Conservation (phyloP, 1,139 yeast genomes). For the Zygoascus sp. region DNA sequence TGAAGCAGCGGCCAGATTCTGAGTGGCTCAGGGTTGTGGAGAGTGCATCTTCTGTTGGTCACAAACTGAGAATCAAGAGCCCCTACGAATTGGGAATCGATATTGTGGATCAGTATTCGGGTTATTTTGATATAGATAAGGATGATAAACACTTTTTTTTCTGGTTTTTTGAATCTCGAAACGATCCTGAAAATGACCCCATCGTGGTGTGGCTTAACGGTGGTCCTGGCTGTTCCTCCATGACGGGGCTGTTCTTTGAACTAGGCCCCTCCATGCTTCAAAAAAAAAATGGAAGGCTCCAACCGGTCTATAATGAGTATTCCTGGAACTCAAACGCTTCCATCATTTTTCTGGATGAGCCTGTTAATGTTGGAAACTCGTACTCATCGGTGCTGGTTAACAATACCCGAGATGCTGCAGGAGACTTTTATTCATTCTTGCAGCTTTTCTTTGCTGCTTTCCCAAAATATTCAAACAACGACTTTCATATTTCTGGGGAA, state of each 20-base stretch:
- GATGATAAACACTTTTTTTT: slow-evolving; percentile 66
- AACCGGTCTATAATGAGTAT: slow-evolving; percentile 52
- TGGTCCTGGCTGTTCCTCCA: slow-evolving; percentile 66
- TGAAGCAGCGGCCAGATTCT: neutral
- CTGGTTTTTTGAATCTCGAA: slow-evolving; percentile 71
- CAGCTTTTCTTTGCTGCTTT: slow-evolving; percentile 85
- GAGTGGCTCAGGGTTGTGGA: neutral
- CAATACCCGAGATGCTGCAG: slow-evolving; percentile 67
- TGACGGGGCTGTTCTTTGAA: slow-evolving; percentile 30
- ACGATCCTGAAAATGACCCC: slow-evolving; percentile 60
- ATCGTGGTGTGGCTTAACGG: slow-evolving; percentile 69
- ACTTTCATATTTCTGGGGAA: slow-evolving; percentile 96
- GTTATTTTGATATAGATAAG: slow-evolving; percentile 60
- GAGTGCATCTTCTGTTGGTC: neutral
- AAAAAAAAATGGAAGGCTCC: slow-evolving; percentile 36
- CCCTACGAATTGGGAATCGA: slow-evolving; percentile 33
- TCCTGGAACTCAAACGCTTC: slow-evolving; percentile 70
- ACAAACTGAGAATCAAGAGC: slow-evolving; percentile 22
- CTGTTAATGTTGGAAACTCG: slow-evolving; percentile 73
- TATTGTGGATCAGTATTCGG: slow-evolving; percentile 61
- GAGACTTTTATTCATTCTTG: slow-evolving; percentile 88
- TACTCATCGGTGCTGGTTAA: slow-evolving; percentile 37
- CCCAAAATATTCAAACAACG: slow-evolving; percentile 68
- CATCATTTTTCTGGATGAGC: slow-evolving; percentile 67
- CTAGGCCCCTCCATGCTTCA: slow-evolving; percentile 25